These are phyloP conservation scores for Cryptosporidium bovis DNA, from an alignment of 169 alveolate species.

Conservation along the genomic window DNA sequence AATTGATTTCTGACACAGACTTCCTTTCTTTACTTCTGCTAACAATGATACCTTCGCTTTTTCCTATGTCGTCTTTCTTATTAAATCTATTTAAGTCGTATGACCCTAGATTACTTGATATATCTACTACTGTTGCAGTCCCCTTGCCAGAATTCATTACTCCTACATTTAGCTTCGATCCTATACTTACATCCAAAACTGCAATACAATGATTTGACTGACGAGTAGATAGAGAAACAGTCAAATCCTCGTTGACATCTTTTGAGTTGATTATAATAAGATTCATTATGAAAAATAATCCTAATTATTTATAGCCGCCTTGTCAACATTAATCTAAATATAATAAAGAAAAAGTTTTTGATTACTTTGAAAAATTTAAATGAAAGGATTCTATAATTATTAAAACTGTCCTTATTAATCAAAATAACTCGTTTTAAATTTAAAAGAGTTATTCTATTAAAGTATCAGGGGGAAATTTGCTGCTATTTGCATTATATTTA, in stretches of 20 bases:
- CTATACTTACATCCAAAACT: slow-evolving; percentile 40
- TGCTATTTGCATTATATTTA: too few species aligned
- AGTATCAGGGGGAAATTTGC: too few species aligned
- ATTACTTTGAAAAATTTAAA: not conserved
- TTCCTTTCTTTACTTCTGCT: not conserved
- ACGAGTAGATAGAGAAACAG: slow-evolving; percentile 25
- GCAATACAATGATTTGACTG: slow-evolving; percentile 66
- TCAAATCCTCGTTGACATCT: slow-evolving; percentile 51
- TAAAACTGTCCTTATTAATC: not conserved
- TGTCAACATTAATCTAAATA: not conserved
- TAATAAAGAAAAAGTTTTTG: not conserved
- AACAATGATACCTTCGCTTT: not conserved
- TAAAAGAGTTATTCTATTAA: too few species aligned
- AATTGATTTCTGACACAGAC: slow-evolving; percentile 30
- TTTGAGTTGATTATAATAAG: slow-evolving; percentile 41
- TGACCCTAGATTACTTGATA: not conserved
- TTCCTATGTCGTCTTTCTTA: slow-evolving; percentile 1
- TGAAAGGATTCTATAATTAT: not conserved
- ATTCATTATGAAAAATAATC: slow-evolving; percentile 4
- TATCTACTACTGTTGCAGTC: slow-evolving; percentile 45
- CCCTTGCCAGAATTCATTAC: slow-evolving; percentile 68
- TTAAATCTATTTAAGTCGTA: not conserved
- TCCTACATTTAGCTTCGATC: slow-evolving; percentile 64
- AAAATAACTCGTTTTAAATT: too few species aligned
- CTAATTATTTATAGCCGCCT: not conserved